Percentiles rank a stretch among this genome's conserved stretches.
Evolutionary conservation across 176 grass and related monocot genomes (phyloP).

Genomic region (Carex scoparia): DNA sequence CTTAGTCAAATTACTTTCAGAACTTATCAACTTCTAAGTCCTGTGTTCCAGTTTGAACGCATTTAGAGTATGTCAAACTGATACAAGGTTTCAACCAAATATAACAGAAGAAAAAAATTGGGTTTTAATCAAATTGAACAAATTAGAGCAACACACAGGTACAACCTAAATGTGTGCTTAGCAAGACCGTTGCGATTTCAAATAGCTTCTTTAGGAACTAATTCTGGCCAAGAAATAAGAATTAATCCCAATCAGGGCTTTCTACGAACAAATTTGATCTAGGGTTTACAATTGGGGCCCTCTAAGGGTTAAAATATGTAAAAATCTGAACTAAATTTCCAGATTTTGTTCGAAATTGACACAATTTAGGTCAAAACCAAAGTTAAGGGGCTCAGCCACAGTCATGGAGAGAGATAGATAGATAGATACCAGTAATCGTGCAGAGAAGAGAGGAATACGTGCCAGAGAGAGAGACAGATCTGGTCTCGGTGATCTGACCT

Average conservation of each 20-base stretch:
- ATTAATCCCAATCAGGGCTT: neutral
- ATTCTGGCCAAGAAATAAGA: neutral
- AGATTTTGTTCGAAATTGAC: neutral
- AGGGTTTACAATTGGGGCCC: neutral
- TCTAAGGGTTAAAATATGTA: neutral
- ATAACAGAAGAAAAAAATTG: neutral
- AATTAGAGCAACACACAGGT: neutral
- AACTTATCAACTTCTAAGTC: neutral
- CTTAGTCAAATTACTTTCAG: neutral
- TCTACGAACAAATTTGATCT: neutral
- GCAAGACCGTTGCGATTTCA: neutral
- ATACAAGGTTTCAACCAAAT: neutral
- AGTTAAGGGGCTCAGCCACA: neutral
- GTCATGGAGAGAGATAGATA: neutral
- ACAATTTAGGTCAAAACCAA: neutral
- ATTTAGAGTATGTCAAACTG: conserved; percentile 4
- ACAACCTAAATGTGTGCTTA: neutral
- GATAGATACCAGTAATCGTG: neutral
- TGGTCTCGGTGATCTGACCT: neutral
- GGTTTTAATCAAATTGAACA: neutral
- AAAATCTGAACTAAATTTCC: neutral
- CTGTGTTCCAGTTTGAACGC: neutral
- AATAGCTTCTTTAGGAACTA: neutral
- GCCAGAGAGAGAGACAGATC: neutral
- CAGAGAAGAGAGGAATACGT: neutral